phyloP scores from a whole-genome alignment of 169 alveolate genomes.

The Cryptosporidium meleagridis region DNA sequence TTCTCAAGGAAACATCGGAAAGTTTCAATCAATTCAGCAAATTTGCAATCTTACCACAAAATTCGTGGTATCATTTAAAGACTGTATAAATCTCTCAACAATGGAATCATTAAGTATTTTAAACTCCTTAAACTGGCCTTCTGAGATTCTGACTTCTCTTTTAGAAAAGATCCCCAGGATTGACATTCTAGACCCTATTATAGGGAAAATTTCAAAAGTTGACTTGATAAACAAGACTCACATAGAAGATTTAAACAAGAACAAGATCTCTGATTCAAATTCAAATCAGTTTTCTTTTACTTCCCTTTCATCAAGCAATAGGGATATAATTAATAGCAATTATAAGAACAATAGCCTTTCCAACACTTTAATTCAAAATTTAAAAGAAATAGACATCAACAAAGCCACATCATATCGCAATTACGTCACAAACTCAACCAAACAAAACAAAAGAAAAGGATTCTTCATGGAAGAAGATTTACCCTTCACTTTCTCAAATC shows the following conservation, averaged over 20 bases:
- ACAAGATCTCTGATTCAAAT: not conserved
- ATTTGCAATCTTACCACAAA: not conserved
- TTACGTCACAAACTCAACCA: not conserved
- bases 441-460: not conserved
- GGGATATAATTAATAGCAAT: slow-evolving; percentile 11
- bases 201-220: not conserved
- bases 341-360: not conserved
- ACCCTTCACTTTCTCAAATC: not conserved
- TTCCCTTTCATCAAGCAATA: slow-evolving; percentile 2
- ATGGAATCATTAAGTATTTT: slow-evolving; percentile 38
- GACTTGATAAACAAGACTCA: slow-evolving; percentile 7
- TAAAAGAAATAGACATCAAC: slow-evolving; percentile 38
- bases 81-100: slow-evolving; percentile 36
- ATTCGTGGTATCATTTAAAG: slow-evolving; percentile 44
- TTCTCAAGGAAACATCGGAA: not conserved
- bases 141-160: slow-evolving; percentile 11
- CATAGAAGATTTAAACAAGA: not conserved
- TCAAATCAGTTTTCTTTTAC: not conserved
- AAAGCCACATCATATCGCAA: not conserved
- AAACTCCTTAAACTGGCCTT: slow-evolving; percentile 39
- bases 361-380: not conserved
- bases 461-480: not conserved
- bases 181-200: slow-evolving; percentile 67
- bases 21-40: not conserved
- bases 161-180: slow-evolving; percentile 19